A percentile compares a stretch with the other conserved stretches of the same genome.
Evolutionary conservation across 2,329 filamentous ascomycete genomes (phyloP).

Genomic region (Claviceps digitariae): DNA sequence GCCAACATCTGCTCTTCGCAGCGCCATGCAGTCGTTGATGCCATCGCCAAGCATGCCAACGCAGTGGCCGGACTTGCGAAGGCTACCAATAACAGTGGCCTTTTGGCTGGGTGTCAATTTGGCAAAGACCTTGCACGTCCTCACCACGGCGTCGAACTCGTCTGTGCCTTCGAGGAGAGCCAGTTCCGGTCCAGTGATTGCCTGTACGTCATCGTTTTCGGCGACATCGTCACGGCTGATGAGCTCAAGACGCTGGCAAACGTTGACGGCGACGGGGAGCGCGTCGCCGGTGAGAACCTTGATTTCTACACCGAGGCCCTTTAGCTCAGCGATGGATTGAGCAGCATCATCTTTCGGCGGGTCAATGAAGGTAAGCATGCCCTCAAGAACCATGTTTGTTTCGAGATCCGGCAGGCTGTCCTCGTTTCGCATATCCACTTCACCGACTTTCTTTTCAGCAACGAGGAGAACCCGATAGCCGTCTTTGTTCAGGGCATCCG

Average conservation of each 20-base stretch:
- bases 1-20: conserved; percentile 14
- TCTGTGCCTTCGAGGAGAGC: conserved; percentile 8
- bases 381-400: conserved; percentile 13
- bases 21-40: conserved; percentile 18
- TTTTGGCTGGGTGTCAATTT: conserved; percentile 17
- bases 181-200: conserved; percentile 14
- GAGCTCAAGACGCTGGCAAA: conserved; percentile 13
- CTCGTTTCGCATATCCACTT: conserved; percentile 9
- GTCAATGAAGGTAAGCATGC: conserved; percentile 16
- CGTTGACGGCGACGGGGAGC: conserved; percentile 15
- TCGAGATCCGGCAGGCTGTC: conserved; percentile 12
- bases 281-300: conserved; percentile 17
- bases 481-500: conserved; percentile 8
- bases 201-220: conserved; percentile 10
- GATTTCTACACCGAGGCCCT: conserved; percentile 13
- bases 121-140: conserved; percentile 15
- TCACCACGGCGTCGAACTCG: conserved; percentile 12
- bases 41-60: conserved; percentile 19
- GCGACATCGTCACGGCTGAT: conserved; percentile 7
- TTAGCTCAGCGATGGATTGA: conserved; percentile 12
- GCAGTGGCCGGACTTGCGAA: conserved; percentile 12
- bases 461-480: conserved; percentile 14
- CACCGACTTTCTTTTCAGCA: conserved; percentile 10
- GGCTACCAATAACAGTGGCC: conserved; percentile 12
- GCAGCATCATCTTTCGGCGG: conserved; percentile 17